phyloP scores from a whole-genome alignment of 129 eudicot species.

The Heracleum sosnowskyi region DNA sequence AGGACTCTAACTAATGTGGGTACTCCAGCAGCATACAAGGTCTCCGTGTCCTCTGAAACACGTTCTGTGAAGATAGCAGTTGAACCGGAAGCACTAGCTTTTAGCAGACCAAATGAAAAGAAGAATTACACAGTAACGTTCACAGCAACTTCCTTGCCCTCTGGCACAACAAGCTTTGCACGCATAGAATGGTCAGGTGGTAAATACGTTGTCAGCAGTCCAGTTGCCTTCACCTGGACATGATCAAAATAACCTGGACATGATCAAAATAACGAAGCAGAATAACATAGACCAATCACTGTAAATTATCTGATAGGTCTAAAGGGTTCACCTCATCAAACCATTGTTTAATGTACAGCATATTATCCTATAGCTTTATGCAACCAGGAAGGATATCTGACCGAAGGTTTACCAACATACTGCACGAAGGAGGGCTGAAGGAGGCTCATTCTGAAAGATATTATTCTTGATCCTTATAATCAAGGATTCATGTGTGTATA shows the following conservation, averaged over 20 bases:
- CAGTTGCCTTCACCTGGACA: constrained; percentile 63
- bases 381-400: neutral
- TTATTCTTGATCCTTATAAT: neutral
- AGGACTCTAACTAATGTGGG: constrained; percentile 72
- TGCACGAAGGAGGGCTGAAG: neutral
- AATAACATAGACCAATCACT: constrained; percentile 21
- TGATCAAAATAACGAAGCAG: constrained; percentile 17
- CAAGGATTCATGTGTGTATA: neutral
- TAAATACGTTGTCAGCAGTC: constrained; percentile 50
- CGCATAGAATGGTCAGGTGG: constrained; percentile 53
- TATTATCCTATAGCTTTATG: neutral
- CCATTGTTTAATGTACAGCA: neutral
- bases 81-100: constrained; percentile 42
- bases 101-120: constrained; percentile 39
- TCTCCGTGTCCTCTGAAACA: constrained; percentile 30
- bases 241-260: constrained; percentile 40
- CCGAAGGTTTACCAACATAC: neutral
- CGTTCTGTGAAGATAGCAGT: constrained; percentile 48
- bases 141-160: constrained; percentile 52
- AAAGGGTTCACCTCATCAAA: constrained; percentile 9
- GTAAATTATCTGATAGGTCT: constrained; percentile 22
- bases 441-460: neutral
- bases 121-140: constrained; percentile 57
- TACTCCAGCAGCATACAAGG: constrained; percentile 59
- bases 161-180: constrained; percentile 50